Evolutionary conservation across 768 basidiomycete genomes (phyloP), one percentile per base, ranked within the genome.

Genomic region (Scleroderma bovista): DNA sequence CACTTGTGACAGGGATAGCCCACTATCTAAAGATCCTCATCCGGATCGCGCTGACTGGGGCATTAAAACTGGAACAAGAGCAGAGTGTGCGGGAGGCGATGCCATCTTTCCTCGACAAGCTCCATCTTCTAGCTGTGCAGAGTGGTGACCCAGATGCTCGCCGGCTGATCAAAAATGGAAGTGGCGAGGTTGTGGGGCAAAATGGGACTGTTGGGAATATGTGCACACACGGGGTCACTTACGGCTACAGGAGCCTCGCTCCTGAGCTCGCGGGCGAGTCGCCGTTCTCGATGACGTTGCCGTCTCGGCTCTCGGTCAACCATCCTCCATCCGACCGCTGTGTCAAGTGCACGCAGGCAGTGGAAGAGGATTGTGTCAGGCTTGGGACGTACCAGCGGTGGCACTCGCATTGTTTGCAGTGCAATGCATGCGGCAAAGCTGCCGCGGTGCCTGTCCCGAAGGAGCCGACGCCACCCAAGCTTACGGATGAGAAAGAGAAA

Each of bases 21-120:
- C 96, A 99, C 69, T 98, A 99, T 69, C 84, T 99, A 64, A 99
- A 99, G 75, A 98, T 99, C 69, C 83, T 99, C 47, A 99, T 99
- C 56, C 88, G 96, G 45, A 98, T 99, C 54, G 93, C 96, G 3
- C 75, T 99, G 41, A 97, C 96, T 0, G 94, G 93, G 6, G 91
- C 93, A 5, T 78, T 99, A 52, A 97, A 93, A 70, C 77, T 99
- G 29, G 96, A 99, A 69, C 78, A 93, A 51, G 96, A 99, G 61
- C 81, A 90, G 61, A 79, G 78, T 50, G 82, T 88, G 42, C 75
- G 79, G 38, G 85, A 87, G 51, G 93, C 93, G 1, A 88, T 98
- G 79, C 73, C 83, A 6, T 84, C 81, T 24, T 96, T 96, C 72
- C 79, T 99, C 52, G 92, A 93, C 60, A 89, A 95, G 64, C 78